These are phyloP conservation scores for Russula ochroleuca DNA, from an alignment of 768 basidiomycete species.

Conservation along the genomic window DNA sequence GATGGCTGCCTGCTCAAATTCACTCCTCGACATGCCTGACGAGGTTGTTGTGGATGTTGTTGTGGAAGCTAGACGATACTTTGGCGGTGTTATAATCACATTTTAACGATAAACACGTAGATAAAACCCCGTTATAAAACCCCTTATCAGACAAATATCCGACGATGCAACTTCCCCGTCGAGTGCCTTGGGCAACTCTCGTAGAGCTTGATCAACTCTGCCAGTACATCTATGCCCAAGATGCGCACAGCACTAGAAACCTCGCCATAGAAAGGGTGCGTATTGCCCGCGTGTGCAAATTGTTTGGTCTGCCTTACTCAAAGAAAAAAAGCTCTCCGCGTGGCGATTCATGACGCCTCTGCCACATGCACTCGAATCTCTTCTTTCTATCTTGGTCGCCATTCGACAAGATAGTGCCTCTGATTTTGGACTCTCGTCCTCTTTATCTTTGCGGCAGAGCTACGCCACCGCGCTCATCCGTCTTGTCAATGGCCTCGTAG, in stretches of 20 bases:
- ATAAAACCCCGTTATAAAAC: not conserved
- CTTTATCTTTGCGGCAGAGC: conserved; percentile 62
- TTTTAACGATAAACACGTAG: not conserved
- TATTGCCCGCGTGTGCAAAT: conserved; percentile 8
- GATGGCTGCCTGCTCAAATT: conserved; percentile 84
- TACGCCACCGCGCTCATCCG: conserved; percentile 81
- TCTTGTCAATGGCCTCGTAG: conserved; percentile 92
- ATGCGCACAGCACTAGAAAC: conserved; percentile 53
- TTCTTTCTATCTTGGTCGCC: conserved; percentile 56
- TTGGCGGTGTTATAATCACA: too few relatives aligned
- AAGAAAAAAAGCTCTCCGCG: conserved; percentile 55
- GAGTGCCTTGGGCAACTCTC: conserved; percentile 72
- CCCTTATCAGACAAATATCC: not conserved
- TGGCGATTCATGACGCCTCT: conserved; percentile 72
- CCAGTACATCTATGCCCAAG: conserved; percentile 67
- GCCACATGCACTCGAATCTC: conserved; percentile 79
- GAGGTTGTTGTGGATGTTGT: conserved; percentile 12
- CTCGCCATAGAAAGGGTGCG: conserved; percentile 63
- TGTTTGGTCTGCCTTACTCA: not conserved
- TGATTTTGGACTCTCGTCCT: conserved; percentile 32
- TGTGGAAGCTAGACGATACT: not conserved
- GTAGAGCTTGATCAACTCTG: conserved; percentile 72
- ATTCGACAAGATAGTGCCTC: conserved; percentile 50
- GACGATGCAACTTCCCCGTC: conserved; percentile 53
- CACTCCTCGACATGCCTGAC: conserved; percentile 45